A percentile compares a stretch with the other conserved stretches of the same genome.
Evolutionary conservation across 2,329 filamentous ascomycete genomes (phyloP).

Genomic region (Diaporthe citri): DNA sequence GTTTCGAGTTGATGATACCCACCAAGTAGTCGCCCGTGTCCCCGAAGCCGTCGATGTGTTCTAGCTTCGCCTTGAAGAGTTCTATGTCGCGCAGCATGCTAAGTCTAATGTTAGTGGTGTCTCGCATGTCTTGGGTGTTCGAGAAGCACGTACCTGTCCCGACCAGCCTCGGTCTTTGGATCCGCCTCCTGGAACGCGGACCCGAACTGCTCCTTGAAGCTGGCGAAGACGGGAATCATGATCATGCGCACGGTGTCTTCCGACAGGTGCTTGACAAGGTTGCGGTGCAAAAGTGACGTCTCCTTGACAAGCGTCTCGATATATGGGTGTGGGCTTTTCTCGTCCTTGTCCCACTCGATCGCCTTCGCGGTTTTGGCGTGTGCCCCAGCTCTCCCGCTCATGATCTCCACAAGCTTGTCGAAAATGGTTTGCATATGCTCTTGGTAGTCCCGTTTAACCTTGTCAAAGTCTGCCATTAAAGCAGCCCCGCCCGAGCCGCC

Average conservation of each 20-base stretch:
- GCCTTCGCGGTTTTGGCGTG: slow-evolving; percentile 82
- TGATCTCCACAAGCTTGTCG: slow-evolving; percentile 93
- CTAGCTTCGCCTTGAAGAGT: slow-evolving; percentile 76
- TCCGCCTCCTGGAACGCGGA: slow-evolving; percentile 75
- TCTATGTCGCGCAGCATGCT: slow-evolving; percentile 85
- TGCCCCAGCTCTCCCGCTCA: slow-evolving; percentile 80
- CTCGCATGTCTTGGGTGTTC: slow-evolving; percentile 13
- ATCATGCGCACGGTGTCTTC: slow-evolving; percentile 84
- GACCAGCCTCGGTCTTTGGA: slow-evolving; percentile 75
- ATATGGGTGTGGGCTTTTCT: slow-evolving; percentile 71
- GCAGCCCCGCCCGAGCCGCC: slow-evolving; percentile 64
- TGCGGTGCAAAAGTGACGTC: slow-evolving; percentile 85
- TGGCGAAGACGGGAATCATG: slow-evolving; percentile 86
- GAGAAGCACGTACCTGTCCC: slow-evolving; percentile 72
- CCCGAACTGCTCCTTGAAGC: slow-evolving; percentile 84
- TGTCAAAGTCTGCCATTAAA: slow-evolving; percentile 89
- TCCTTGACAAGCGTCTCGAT: slow-evolving; percentile 92
- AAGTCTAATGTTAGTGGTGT: slow-evolving; percentile 16
- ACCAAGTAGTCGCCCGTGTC: slow-evolving; percentile 79
- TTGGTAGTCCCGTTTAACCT: slow-evolving; percentile 83
- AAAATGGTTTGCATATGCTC: slow-evolving; percentile 93
- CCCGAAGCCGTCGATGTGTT: slow-evolving; percentile 83
- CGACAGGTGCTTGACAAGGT: slow-evolving; percentile 84
- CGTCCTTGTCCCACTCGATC: slow-evolving; percentile 74
- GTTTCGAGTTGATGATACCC: slow-evolving; percentile 73